Evolutionary conservation across 2,329 filamentous ascomycete genomes (phyloP), one percentile per base, ranked within the genome.

Genomic region (Aspergillus sp.): DNA sequence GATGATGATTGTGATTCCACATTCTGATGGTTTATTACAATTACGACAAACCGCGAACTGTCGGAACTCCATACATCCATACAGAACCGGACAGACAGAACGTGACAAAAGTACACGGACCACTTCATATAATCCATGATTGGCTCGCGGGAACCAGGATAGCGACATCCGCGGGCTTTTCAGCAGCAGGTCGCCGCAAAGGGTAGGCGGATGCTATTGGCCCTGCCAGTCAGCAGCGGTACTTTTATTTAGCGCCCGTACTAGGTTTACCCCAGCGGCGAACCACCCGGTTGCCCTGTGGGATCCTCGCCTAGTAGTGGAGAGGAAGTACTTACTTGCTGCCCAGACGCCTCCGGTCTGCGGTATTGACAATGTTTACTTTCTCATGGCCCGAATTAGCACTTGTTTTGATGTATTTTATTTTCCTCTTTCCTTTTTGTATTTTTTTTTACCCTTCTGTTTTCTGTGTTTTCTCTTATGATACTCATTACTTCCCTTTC

Each of bases 141-240:
- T 74, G 69, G 72, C 41, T 60, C 71, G 72, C 70, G 72, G 73
- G 72, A 73, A 64, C 67, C 71, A 65, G 71, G 70, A 64, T 59
- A 54, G 53, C 36, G 38, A 62, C 61, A 62, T 62, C 67, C 71
- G 71, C 67, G 66, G 66, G 67, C 68, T 62, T 64, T 60, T 63
- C 60, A 66, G 61, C 72, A 70, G 67, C 70, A 69, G 30, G 66
- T 72, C 71, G 73, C 71, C 71, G 66, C 60, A 74, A 73, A 71
- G 62, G 72, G 72, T 62, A 74, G 63, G 68, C 64, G 62, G 65
- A 64, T 65, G 65, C 64, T 62, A 59, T 68, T 66, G 64, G 60
- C 64, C 64, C 56, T 61, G 62, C 60, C 62, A 61, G 60, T 64
- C 64, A 64, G 64, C 66, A 62, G 44, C 52, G 27, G 64, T 64